phyloP scores from a whole-genome alignment of 176 grass and related monocot species.

The Poa pratensis region DNA sequence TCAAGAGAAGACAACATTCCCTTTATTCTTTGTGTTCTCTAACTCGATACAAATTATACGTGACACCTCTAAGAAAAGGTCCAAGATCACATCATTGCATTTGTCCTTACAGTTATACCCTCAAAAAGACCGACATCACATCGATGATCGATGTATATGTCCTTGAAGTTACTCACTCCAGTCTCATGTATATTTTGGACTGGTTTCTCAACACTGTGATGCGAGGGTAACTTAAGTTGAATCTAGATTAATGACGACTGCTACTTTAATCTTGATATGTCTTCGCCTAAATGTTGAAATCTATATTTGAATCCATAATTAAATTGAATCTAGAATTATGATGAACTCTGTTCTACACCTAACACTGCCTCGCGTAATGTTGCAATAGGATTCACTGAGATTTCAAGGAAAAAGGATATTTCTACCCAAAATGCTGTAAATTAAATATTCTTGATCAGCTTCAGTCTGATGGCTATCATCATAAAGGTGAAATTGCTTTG shows the following conservation, averaged over 20 bases:
- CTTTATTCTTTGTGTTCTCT: background rate
- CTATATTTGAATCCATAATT: too few species aligned
- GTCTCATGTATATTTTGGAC: too few species aligned
- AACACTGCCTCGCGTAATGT: background rate
- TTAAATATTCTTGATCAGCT: background rate
- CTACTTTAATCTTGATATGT: background rate
- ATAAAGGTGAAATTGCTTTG: background rate
- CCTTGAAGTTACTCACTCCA: too few species aligned
- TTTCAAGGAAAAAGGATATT: background rate
- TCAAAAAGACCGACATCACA: background rate
- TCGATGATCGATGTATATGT: too few species aligned
- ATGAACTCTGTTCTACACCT: background rate
- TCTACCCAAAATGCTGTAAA: background rate
- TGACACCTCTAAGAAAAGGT: background rate
- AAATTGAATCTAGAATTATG: background rate
- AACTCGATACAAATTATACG: background rate
- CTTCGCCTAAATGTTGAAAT: background rate
- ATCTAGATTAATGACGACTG: background rate
- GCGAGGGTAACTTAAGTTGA: background rate
- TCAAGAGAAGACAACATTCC: background rate
- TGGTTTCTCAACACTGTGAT: too few species aligned
- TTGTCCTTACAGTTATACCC: background rate
- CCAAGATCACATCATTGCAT: background rate
- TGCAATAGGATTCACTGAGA: background rate
- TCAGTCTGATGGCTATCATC: constrained; percentile 5